Evolutionary conservation across 352 stramenopile genomes (phyloP).

Genomic region (Vaucheria bursata): DNA sequence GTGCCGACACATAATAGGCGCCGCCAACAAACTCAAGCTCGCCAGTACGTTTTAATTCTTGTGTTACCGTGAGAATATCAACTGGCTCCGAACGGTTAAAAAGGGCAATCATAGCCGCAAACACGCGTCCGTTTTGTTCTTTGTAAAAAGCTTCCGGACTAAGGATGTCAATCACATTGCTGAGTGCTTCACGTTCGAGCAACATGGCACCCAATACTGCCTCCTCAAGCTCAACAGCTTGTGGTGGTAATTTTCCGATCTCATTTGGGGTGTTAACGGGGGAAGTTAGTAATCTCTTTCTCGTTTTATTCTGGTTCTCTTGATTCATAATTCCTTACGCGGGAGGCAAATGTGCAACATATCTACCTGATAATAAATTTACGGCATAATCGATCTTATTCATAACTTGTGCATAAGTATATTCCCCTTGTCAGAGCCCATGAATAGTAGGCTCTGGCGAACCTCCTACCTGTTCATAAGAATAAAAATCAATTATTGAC

Average conservation of each 20-base stretch:
- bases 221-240: neutral
- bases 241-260: neutral
- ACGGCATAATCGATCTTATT: no score
- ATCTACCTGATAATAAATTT: no score
- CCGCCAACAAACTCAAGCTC: neutral
- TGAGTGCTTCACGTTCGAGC: neutral
- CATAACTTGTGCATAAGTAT: no score
- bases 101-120: neutral
- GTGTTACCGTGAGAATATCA: neutral
- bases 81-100: neutral
- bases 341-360: no score
- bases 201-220: neutral
- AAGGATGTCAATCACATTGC: neutral
- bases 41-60: neutral
- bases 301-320: no score
- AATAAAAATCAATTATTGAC: no score
- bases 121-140: neutral
- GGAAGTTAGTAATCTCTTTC: no score
- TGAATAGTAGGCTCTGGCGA: no score
- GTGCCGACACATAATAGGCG: neutral
- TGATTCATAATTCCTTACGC: no score
- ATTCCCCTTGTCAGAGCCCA: no score
- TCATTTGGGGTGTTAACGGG: neutral
- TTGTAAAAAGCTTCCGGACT: neutral
- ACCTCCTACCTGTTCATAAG: no score